phyloP scores from a whole-genome alignment of 495 filamentous ascomycete genomes.

The Stereocaulon alpinum region DNA sequence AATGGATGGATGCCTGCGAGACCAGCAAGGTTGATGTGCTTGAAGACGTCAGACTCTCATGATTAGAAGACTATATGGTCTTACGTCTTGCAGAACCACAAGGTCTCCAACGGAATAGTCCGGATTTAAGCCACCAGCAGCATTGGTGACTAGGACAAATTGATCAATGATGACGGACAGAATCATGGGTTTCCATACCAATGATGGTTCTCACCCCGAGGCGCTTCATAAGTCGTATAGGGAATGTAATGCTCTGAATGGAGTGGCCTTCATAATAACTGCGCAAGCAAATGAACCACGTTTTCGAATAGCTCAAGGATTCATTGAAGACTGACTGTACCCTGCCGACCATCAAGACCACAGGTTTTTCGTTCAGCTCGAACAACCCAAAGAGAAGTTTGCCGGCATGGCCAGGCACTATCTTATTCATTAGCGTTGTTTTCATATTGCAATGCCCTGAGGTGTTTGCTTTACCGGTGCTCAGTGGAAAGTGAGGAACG shows the following conservation, averaged over 20 bases:
- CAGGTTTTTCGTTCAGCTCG: constrained; percentile 41
- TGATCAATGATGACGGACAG: not conserved
- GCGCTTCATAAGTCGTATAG: constrained; percentile 58
- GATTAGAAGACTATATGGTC: constrained; percentile 6
- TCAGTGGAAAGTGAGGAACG: constrained; percentile 56
- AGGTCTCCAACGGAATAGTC: constrained; percentile 64
- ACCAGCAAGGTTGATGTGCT: constrained; percentile 69
- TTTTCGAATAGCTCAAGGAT: not conserved
- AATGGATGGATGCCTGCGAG: constrained; percentile 59
- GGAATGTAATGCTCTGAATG: constrained; percentile 58
- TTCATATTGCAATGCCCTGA: not conserved
- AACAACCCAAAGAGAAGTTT: constrained; percentile 63
- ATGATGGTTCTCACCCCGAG: constrained; percentile 56
- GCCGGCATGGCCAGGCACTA: constrained; percentile 63
- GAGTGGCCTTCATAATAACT: constrained; percentile 74
- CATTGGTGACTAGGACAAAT: constrained; percentile 53
- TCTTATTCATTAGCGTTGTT: constrained; percentile 9
- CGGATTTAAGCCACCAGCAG: constrained; percentile 61
- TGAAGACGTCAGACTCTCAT: constrained; percentile 22
- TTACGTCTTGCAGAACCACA: constrained; percentile 60
- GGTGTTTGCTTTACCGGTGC: constrained; percentile 44
- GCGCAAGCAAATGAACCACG: not conserved
- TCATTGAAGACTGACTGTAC: constrained; percentile 49
- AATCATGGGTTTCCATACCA: constrained; percentile 27
- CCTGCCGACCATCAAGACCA: constrained; percentile 64